Base-by-base conservation (phyloP, 768 basidiomycete species). In the Psilocybe subaeruginosa region DNA sequence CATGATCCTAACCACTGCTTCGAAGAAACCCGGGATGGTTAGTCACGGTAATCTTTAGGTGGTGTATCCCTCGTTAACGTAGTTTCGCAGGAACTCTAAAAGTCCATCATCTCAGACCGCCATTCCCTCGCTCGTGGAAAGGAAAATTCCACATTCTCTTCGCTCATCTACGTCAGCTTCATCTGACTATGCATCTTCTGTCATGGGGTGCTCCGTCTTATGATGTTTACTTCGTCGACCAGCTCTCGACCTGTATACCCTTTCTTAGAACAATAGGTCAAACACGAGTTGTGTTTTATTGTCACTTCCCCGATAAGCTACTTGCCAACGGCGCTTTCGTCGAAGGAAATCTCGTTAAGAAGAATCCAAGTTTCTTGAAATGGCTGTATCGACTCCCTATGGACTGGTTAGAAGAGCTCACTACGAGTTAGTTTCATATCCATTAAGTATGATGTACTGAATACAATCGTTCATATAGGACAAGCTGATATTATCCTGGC, bases 271-370 rank as follows among this genome's bases (percentile, higher is more conserved):
- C 77, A 61, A 68, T 92, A 12, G 84, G 80, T 2, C 79, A 80
- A 19, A 92, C 85, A n/a, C 87, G 93, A 2, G 92, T 97, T 31
- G 89, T 99, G 17, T 99, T 98, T 75, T 99, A 99, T 72, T 97
- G 95, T 66, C 97, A 99, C 72, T 99, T 99, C 66, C 97, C 97
- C 0, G 97, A 99, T 76, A 97, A 97, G 73, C 80, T 99, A 0
- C 83, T 98, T 29, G 86, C 90, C 5, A 84, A 86, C 63, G 91
- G 91, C 0, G 85, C 81, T 41, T 86, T 83, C 68, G 80, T 87
- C 0, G 86, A 90, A 55, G 88, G 85, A 11, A 73, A 77, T 56
- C 68, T 74, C 46, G 73, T 70, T 41, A 81, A 72, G 68, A 78
- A 71, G 53, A 77, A 75, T 2, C 74, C 75, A 0, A 72, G 84